Percentiles rank a stretch among this genome's conserved stretches.
phyloP scores from a whole-genome alignment of 345 rosid species.

The rapeseed (Brassica napus) region DNA sequence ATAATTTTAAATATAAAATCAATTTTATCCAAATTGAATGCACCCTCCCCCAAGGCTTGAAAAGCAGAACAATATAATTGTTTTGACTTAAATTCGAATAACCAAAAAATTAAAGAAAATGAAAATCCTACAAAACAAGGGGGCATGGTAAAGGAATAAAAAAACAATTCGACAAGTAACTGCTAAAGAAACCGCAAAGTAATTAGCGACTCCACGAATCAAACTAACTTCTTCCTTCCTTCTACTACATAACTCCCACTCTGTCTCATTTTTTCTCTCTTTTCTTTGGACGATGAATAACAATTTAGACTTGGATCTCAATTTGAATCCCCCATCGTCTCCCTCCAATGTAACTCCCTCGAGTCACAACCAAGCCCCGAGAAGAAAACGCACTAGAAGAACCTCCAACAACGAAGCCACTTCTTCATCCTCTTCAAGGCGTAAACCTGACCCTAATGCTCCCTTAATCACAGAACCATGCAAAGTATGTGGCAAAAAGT shows the following conservation, averaged over 20 bases:
- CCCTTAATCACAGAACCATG: constrained; percentile 67
- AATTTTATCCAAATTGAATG: no score
- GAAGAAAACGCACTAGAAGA: constrained; percentile 49
- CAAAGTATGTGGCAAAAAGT: constrained; percentile 77
- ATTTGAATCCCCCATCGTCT: constrained; percentile 22
- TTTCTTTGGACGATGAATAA: constrained; percentile 14
- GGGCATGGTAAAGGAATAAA: constrained; percentile 1
- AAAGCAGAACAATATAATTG: neutral
- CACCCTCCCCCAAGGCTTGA: neutral
- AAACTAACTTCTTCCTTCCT: constrained; percentile 20
- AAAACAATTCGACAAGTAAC: constrained; percentile 25
- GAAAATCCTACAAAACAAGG: neutral
- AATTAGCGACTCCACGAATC: constrained; percentile 9
- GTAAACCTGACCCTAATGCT: constrained; percentile 53
- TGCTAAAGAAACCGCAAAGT: constrained; percentile 19
- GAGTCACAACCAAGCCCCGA: constrained; percentile 35
- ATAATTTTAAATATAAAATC: no score
- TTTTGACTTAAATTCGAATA: neutral
- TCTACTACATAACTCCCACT: constrained; percentile 38
- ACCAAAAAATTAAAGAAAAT: neutral
- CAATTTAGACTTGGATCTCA: constrained; percentile 36
- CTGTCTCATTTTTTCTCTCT: constrained; percentile 24
- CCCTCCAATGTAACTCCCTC: constrained; percentile 10
- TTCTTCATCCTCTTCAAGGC: constrained; percentile 15
- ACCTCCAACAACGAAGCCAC: constrained; percentile 26